Percentiles rank a stretch among this genome's conserved stretches.
Evolutionary conservation across 1,284 basidiomycete species (phyloP).

Genomic region (Apiotrichum mycotoxinovorans): DNA sequence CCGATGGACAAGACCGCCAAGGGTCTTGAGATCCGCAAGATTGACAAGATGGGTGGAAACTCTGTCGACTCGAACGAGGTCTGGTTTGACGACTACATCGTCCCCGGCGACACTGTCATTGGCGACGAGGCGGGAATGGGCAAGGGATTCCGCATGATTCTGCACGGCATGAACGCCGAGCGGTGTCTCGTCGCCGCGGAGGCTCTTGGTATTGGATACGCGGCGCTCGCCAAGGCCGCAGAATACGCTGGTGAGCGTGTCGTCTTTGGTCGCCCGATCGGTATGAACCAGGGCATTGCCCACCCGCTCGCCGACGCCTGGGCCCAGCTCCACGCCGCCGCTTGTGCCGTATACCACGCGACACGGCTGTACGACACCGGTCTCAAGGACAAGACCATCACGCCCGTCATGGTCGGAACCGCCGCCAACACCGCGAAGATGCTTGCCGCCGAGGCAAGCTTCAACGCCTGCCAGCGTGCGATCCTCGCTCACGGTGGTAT

Average conservation of each 20-base stretch:
- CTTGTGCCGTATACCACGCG: slow-evolving; percentile 18
- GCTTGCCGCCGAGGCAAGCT: slow-evolving; percentile 20
- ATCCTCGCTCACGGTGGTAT: slow-evolving; percentile 22
- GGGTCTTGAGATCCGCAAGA: slow-evolving; percentile 14
- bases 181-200: slow-evolving; percentile 50
- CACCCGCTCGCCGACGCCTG: slow-evolving; percentile 26
- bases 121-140: slow-evolving; percentile 32
- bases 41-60: slow-evolving; percentile 20
- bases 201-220: slow-evolving; percentile 44
- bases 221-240: slow-evolving; percentile 13
- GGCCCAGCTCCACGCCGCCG: slow-evolving; percentile 21
- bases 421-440: slow-evolving; percentile 21
- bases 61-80: slow-evolving; percentile 21
- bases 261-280: slow-evolving; percentile 22
- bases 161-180: slow-evolving; percentile 49
- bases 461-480: slow-evolving; percentile 19
- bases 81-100: slow-evolving; percentile 23
- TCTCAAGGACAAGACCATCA: slow-evolving; percentile 14
- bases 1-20: slow-evolving; percentile 17
- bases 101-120: slow-evolving; percentile 12
- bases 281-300: slow-evolving; percentile 22
- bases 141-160: slow-evolving; percentile 48
- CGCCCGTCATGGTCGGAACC: slow-evolving; percentile 14
- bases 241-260: slow-evolving; percentile 18
- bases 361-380: slow-evolving; percentile 17